Evolutionary conservation across 768 basidiomycete species (phyloP).

Genomic region (Boletus vermiculosoides): DNA sequence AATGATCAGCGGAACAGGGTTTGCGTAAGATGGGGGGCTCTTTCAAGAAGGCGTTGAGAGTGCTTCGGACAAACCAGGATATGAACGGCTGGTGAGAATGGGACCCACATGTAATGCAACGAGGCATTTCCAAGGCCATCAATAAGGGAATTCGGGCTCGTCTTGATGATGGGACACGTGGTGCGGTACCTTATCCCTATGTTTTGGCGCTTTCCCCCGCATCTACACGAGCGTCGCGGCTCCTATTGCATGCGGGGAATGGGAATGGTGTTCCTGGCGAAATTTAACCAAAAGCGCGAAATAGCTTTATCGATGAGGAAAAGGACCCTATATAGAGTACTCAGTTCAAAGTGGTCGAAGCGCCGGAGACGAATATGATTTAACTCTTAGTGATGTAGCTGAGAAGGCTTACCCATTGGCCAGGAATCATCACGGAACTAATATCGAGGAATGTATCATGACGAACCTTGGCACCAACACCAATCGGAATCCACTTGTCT

Average conservation of each 20-base stretch:
- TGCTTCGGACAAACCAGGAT: neutral
- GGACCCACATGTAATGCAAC: slow-evolving; percentile 13
- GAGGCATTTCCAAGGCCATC: slow-evolving; percentile 10
- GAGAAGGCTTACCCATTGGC: slow-evolving; percentile 15
- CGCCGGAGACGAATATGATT: slow-evolving; percentile 2
- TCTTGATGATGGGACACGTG: slow-evolving; percentile 5
- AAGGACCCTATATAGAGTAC: slow-evolving; percentile 2
- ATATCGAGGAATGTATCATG: neutral
- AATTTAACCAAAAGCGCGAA: slow-evolving; percentile 11
- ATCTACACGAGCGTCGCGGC: neutral
- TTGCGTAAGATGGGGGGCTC: neutral
- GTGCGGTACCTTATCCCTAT: slow-evolving; percentile 8
- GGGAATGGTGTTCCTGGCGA: neutral
- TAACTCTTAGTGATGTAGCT: neutral
- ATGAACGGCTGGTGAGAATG: neutral
- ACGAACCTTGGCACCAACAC: slow-evolving; percentile 19
- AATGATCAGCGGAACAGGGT: slow-evolving; percentile 13
- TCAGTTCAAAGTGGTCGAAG: slow-evolving; percentile 11
- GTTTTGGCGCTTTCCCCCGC: slow-evolving; percentile 1
- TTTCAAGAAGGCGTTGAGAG: neutral
- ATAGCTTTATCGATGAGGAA: slow-evolving; percentile 21
- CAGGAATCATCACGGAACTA: slow-evolving; percentile 5
- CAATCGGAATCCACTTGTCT: slow-evolving; percentile 3
- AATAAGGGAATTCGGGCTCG: neutral
- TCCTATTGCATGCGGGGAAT: slow-evolving; percentile 1